Base-by-base conservation (phyloP, 2,329 filamentous ascomycete genomes). In the Sordariomycetes sp. region DNA sequence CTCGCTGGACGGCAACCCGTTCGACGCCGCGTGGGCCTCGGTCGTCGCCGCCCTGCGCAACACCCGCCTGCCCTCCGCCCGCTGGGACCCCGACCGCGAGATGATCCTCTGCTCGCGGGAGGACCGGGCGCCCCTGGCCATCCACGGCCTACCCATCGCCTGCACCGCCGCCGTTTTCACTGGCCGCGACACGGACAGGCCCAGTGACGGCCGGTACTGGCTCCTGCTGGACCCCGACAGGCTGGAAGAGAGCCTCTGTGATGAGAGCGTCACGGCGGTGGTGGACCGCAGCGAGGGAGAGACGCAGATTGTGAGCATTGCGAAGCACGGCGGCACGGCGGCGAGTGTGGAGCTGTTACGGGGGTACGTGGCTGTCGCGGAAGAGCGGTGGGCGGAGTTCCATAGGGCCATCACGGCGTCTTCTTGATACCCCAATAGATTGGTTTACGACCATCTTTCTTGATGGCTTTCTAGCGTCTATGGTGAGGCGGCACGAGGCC, bases 1-100 rank as follows among this genome's bases (percentile, higher is more conserved):
- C 64, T 95, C 90, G 0, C 84, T 96, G 55, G 92, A 96, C 62
- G 93, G 93, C 6, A 96, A 94, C 66, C 83, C 90, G 1, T 92
- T 97, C 63, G 93, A 99, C 67, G 89, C 90, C 0, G 90, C 90
- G 0, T 97, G 93, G 92, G 81, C 87, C 1, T 86, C 90, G 14
- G 79, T 95, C 0, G 71, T 96, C 24, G 89, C 92, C 10, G 93
- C 94, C 7, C 74, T 99, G 60, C 79, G 77, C 57, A 83, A 94
- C 70, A 93, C 90, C 4, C 82, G 79, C 60, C 74, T 99, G 12
- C 94, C 94, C 0, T 76, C 76, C 55, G 90, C 92, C 16, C 83
- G 83, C 70, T 99, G 89, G 86, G 91, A 97, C 69, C 75, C 82
- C 1, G 93, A 97, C 68, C 79, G 82, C 35, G 90, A 95, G 69